These are phyloP conservation scores for Cyclotella cryptica DNA, from an alignment of 108 stramenopile species.

Conservation along the genomic window DNA sequence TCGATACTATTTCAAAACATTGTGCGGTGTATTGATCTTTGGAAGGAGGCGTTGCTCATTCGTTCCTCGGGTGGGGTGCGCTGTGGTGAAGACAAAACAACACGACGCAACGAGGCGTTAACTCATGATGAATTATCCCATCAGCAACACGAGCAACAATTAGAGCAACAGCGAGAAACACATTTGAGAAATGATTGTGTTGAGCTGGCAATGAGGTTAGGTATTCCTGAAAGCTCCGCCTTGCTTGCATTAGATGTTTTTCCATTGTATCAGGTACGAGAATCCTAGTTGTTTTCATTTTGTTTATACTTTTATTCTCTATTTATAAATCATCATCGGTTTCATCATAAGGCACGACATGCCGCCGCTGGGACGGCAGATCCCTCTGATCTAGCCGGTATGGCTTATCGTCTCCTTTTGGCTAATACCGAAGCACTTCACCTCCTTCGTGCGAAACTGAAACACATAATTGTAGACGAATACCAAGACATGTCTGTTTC, in stretches of 20 bases:
- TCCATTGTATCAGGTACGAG: slow-evolving; percentile 58
- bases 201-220: slow-evolving; percentile 58
- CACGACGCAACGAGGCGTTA: not conserved
- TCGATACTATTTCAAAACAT: slow-evolving; percentile 52
- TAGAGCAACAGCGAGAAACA: slow-evolving; percentile 18
- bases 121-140: not conserved
- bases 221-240: slow-evolving; percentile 59
- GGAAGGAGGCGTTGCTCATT: slow-evolving; percentile 64
- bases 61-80: slow-evolving; percentile 2
- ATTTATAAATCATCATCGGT: not conserved
- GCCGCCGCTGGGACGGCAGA: slow-evolving; percentile 54
- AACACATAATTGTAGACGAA: slow-evolving; percentile 64
- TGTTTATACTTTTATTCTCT: not conserved
- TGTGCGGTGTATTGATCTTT: slow-evolving; percentile 66
- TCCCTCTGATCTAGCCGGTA: slow-evolving; percentile 58
- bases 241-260: slow-evolving; percentile 54
- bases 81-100: not conserved
- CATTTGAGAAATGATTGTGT: slow-evolving; percentile 44
- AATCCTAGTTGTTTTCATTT: not conserved
- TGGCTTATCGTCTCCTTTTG: slow-evolving; percentile 55
- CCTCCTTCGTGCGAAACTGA: slow-evolving; percentile 50
- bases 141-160: not conserved
- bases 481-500: slow-evolving; percentile 70
- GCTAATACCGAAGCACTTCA: slow-evolving; percentile 39
- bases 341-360: slow-evolving; percentile 35